Evolutionary conservation across 345 rosid species (phyloP).

Genomic region (Jatropha curcas): DNA sequence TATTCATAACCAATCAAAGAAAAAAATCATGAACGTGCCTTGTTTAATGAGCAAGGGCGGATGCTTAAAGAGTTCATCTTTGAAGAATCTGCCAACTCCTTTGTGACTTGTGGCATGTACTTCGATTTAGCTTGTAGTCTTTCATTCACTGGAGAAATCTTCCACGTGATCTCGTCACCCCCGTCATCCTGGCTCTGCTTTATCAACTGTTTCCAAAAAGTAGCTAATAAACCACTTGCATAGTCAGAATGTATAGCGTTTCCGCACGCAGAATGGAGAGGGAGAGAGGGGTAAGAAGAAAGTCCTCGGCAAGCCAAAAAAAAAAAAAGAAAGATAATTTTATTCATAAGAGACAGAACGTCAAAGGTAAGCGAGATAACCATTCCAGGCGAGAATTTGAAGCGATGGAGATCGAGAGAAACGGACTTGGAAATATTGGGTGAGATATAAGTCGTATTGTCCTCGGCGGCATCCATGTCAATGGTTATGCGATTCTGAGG

Average conservation of each 20-base stretch:
- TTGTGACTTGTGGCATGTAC: slow-evolving; percentile 50
- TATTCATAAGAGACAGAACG: neutral
- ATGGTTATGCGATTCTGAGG: slow-evolving; percentile 25
- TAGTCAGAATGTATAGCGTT: neutral
- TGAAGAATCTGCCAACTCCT: slow-evolving; percentile 49
- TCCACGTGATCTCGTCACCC: slow-evolving; percentile 85
- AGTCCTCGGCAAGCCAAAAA: neutral
- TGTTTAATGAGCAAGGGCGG: slow-evolving; percentile 56
- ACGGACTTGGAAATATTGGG: slow-evolving; percentile 59
- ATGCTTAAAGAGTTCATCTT: slow-evolving; percentile 46
- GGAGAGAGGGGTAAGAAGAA: neutral
- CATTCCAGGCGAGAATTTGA: slow-evolving; percentile 91
- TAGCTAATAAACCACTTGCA: neutral
- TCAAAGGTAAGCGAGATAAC: slow-evolving; percentile 29
- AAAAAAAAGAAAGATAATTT: neutral
- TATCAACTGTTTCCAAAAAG: slow-evolving; percentile 50
- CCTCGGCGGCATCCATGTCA: slow-evolving; percentile 23
- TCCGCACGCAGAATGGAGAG: neutral
- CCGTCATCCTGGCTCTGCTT: slow-evolving; percentile 94
- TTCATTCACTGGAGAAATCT: slow-evolving; percentile 87
- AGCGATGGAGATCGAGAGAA: slow-evolving; percentile 49
- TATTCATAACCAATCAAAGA: neutral
- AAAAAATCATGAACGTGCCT: slow-evolving; percentile 34
- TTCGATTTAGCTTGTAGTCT: slow-evolving; percentile 72
- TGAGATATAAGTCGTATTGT: slow-evolving; percentile 36